These are phyloP conservation scores for Pyracantha coccinea DNA, from an alignment of 331 rosid species.

Conservation along the genomic window DNA sequence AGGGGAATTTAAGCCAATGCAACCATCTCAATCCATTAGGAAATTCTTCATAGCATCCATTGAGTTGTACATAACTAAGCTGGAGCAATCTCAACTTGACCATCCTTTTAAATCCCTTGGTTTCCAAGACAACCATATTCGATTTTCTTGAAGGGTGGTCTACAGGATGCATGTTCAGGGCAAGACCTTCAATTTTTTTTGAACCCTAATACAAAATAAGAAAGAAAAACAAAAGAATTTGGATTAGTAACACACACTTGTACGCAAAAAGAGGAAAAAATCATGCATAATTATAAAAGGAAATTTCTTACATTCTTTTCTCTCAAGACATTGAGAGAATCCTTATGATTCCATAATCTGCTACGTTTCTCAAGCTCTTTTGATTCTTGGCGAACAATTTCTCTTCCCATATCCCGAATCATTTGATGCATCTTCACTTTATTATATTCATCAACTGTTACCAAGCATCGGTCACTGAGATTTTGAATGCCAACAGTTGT, in stretches of 20 bases:
- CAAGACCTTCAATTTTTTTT: not conserved
- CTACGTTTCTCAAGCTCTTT: not conserved
- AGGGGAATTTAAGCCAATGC: not conserved
- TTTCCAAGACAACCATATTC: not conserved
- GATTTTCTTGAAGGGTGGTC: not conserved
- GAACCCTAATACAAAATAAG: not conserved
- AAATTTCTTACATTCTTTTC: not conserved
- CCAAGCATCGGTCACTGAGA: not conserved
- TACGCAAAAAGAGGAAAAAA: too few relatives aligned
- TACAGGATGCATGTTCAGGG: not conserved
- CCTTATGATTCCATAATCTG: not conserved
- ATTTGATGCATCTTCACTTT: not conserved
- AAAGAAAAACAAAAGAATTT: not conserved
- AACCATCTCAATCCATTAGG: not conserved
- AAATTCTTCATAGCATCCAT: not conserved
- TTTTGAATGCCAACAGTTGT: not conserved
- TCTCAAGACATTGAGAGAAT: not conserved
- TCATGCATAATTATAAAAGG: too few relatives aligned
- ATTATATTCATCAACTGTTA: not conserved
- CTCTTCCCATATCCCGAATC: constrained; percentile 8
- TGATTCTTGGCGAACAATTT: not conserved
- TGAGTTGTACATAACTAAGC: not conserved
- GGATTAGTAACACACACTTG: too few relatives aligned
- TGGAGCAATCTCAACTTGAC: not conserved
- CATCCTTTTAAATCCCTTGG: not conserved